phyloP scores from a whole-genome alignment of 441 rosid species.

The Adansonia madagascariensis region DNA sequence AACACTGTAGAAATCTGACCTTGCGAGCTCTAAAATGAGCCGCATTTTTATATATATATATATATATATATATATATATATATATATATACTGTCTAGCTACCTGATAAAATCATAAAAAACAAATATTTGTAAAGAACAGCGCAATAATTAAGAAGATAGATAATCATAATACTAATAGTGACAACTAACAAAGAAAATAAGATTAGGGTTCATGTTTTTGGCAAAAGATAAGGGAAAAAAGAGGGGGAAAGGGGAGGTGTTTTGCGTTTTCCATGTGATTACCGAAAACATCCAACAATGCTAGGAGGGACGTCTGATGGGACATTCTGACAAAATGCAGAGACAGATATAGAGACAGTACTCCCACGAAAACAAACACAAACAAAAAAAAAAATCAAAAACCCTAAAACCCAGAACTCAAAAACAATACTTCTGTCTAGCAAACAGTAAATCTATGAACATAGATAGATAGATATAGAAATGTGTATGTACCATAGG shows the following conservation, averaged over 20 bases:
- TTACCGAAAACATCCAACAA: conserved; percentile 29
- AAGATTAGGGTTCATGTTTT: conserved; percentile 14
- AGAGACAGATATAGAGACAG: conserved; percentile 14
- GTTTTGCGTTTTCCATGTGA: conserved; percentile 5
- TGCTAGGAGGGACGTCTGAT: conserved; percentile 42
- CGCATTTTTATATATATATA: too few relatives aligned
- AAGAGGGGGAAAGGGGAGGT: not conserved
- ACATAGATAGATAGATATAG: too few relatives aligned
- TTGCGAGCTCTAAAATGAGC: too few relatives aligned
- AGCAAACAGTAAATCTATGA: not conserved
- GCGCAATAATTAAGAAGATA: too few relatives aligned
- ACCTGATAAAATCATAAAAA: too few relatives aligned
- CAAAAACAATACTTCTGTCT: not conserved
- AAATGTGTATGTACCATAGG: not conserved
- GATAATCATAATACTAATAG: too few relatives aligned
- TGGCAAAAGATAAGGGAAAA: not conserved
- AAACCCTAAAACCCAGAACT: not conserved
- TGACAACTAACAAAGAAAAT: not conserved
- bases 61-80: too few relatives aligned
- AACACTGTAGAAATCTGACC: too few relatives aligned
- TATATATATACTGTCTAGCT: too few relatives aligned
- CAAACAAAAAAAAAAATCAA: not conserved
- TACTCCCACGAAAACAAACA: conserved; percentile 11
- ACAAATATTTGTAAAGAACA: too few relatives aligned
- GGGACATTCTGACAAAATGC: conserved; percentile 41